Evolutionary conservation across 176 grass and related monocot genomes (phyloP).

Genomic region (Sorghum bicolor): Sorghum_bicolor_NCBIv3 NC_012872.2:61190001-61190500

Average conservation of each 20-base stretch:
- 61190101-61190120: neutral
- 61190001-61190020: neutral
- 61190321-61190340: slow-evolving; percentile 14
- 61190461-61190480: neutral
- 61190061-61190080: neutral
- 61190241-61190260: neutral
- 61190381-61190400: slow-evolving; percentile 97
- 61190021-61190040: neutral
- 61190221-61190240: neutral
- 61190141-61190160: neutral
- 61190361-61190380: slow-evolving; percentile 65
- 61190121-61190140: neutral
- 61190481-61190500: neutral
- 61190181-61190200: neutral
- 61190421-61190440: slow-evolving; percentile 86
- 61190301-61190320: neutral
- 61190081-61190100: slow-evolving; percentile 1
- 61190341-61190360: neutral
- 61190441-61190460: neutral
- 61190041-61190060: neutral
- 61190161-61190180: slow-evolving; percentile 2
- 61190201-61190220: slow-evolving; percentile 5
- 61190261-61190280: neutral
- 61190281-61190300: slow-evolving; percentile 11
- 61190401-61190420: slow-evolving; percentile 90